These are phyloP conservation scores for Metschnikowia matae DNA, from an alignment of 805 yeast genomes.

Conservation along the genomic window DNA sequence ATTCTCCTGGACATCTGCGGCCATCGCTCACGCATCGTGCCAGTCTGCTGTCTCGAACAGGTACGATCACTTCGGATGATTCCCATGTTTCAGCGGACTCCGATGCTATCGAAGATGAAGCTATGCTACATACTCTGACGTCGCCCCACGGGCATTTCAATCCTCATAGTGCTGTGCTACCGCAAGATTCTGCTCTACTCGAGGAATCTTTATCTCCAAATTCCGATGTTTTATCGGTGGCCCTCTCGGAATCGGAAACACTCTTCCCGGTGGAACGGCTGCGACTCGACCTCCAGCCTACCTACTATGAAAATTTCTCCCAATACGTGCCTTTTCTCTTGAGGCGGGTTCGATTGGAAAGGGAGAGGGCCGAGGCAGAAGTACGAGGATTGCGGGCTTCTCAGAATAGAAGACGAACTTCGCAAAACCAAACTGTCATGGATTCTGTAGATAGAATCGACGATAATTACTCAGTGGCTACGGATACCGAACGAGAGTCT, in stretches of 20 bases:
- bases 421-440: not conserved
- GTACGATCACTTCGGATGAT: not conserved
- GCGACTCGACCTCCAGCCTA: slow-evolving; percentile 32
- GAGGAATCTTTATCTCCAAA: not conserved
- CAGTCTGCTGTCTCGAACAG: not conserved
- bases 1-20: not conserved
- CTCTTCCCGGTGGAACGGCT: slow-evolving; percentile 21
- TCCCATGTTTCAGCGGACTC: not conserved
- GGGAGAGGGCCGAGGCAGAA: not conserved
- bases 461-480: not conserved
- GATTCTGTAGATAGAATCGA: slow-evolving; percentile 1
- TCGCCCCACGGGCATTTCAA: not conserved
- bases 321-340: slow-evolving; percentile 36
- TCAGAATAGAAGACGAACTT: not conserved
- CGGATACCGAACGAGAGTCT: slow-evolving; percentile 3
- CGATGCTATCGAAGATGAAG: not conserved
- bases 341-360: slow-evolving; percentile 25
- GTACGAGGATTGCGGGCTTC: not conserved
- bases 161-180: not conserved
- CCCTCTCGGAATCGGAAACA: slow-evolving; percentile 38
- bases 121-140: no score
- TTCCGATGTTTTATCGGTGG: slow-evolving; percentile 16
- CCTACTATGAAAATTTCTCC: slow-evolving; percentile 36
- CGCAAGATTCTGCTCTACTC: not conserved
- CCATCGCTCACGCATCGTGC: not conserved